Conservation (phyloP, 2,329 filamentous ascomycete genomes). For the Aureobasidium sp. region DNA sequence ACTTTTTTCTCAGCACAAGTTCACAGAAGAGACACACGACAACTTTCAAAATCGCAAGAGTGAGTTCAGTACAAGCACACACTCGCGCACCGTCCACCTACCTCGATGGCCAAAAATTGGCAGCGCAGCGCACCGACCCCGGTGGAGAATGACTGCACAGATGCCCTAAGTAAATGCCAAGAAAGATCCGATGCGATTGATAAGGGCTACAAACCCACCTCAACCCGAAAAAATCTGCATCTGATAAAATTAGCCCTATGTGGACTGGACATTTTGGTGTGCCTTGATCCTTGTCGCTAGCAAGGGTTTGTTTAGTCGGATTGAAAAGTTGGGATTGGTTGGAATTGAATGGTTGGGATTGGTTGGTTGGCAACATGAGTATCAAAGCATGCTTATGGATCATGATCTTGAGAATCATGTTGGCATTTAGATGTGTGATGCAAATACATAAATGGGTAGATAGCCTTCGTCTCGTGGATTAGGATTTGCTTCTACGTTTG, state of each 20-base stretch:
- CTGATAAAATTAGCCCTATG: background rate
- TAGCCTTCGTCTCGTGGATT: too few relatives aligned
- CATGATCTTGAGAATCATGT: too few relatives aligned
- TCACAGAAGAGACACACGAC: too few relatives aligned
- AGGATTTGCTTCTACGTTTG: too few relatives aligned
- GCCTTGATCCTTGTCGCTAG: background rate
- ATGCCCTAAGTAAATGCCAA: background rate
- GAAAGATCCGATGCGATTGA: slow-evolving; percentile 1
- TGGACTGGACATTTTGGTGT: background rate
- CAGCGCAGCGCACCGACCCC: background rate
- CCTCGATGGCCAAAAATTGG: background rate
- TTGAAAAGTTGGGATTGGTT: too few relatives aligned
- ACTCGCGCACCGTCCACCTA: background rate
- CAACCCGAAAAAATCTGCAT: background rate
- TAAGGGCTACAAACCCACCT: background rate
- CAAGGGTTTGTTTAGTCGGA: too few relatives aligned
- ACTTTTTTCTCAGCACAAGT: too few relatives aligned
- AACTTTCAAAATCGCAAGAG: background rate
- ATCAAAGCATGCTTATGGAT: too few relatives aligned
- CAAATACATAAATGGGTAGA: too few relatives aligned
- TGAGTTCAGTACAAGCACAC: background rate
- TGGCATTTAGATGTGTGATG: too few relatives aligned
- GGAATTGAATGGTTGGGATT: too few relatives aligned
- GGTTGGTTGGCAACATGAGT: too few relatives aligned
- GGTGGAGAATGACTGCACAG: background rate